Conservation (phyloP, 73 alveolate species). For the Paramecium pentaurelia region DNA sequence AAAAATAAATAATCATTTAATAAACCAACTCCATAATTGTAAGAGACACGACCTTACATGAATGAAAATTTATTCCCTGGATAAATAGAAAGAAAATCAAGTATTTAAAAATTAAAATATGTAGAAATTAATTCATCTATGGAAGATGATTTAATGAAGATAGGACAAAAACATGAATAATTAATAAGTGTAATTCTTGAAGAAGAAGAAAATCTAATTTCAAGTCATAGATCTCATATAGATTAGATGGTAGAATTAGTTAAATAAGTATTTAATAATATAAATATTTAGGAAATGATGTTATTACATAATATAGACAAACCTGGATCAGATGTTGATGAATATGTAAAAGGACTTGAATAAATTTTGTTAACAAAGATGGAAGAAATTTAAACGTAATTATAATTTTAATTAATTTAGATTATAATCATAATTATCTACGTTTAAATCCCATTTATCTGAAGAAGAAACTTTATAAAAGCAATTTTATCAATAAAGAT, state of each 20-base stretch:
- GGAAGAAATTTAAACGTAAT: slow-evolving; percentile 67
- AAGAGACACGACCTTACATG: neutral
- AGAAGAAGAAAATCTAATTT: slow-evolving; percentile 97
- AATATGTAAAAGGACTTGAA: slow-evolving; percentile 89
- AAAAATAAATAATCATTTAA: neutral
- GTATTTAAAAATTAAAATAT: neutral
- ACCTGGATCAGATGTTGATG: slow-evolving; percentile 99
- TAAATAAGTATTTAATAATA: slow-evolving; percentile 61
- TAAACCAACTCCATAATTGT: neutral
- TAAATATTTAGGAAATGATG: slow-evolving; percentile 82
- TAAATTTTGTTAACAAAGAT: slow-evolving; percentile 81
- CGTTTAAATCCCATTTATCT: slow-evolving; percentile 25
- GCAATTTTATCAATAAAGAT: slow-evolving; percentile 49
- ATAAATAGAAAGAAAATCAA: neutral
- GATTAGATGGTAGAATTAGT: slow-evolving; percentile 97
- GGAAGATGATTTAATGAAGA: slow-evolving; percentile 22
- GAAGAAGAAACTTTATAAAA: slow-evolving; percentile 53
- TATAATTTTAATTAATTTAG: neutral
- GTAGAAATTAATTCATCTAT: slow-evolving; percentile 42
- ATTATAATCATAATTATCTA: neutral
- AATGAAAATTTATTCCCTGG: neutral
- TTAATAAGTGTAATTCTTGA: slow-evolving; percentile 92
- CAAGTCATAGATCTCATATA: slow-evolving; percentile 92
- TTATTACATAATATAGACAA: slow-evolving; percentile 95
- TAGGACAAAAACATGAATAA: slow-evolving; percentile 91